phyloP scores from a whole-genome alignment of 2,329 filamentous ascomycete species.

The Cucurbitaria berberidis region DNA sequence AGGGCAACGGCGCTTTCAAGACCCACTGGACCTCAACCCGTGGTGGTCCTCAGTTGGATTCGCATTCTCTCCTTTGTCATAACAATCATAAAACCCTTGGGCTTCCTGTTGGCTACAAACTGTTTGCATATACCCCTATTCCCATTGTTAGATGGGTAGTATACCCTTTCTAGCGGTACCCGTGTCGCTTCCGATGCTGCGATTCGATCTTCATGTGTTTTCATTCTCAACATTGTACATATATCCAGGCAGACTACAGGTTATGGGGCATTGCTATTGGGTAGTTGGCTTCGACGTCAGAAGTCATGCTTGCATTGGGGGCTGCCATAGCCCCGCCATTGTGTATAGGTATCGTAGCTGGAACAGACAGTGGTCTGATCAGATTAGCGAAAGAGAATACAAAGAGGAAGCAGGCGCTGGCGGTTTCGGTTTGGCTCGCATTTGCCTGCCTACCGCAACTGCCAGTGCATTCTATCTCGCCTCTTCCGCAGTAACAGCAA shows the following conservation, averaged over 20 bases:
- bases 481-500: neutral
- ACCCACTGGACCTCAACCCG: neutral
- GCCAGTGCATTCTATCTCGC: constrained; percentile 12
- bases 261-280: neutral
- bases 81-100: constrained; percentile 5
- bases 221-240: constrained; percentile 4
- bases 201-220: neutral
- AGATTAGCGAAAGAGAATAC: constrained; percentile 6
- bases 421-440: neutral
- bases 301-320: constrained; percentile 14
- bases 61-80: constrained; percentile 14
- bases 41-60: neutral
- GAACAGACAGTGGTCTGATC: constrained; percentile 4
- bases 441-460: neutral
- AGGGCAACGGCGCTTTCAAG: neutral
- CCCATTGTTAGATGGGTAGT: constrained; percentile 12
- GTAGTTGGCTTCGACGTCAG: constrained; percentile 2
- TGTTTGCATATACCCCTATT: constrained; percentile 31
- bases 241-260: constrained; percentile 9
- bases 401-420: constrained; percentile 3
- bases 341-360: constrained; percentile 8
- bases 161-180: constrained; percentile 1
- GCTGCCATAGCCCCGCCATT: constrained; percentile 7
- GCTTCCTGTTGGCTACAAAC: constrained; percentile 25
- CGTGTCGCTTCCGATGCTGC: neutral